A percentile compares a stretch with the other conserved stretches of the same genome.
Evolutionary conservation across 768 basidiomycete species (phyloP).

Genomic region (Pleurotus tuoliensis): DNA sequence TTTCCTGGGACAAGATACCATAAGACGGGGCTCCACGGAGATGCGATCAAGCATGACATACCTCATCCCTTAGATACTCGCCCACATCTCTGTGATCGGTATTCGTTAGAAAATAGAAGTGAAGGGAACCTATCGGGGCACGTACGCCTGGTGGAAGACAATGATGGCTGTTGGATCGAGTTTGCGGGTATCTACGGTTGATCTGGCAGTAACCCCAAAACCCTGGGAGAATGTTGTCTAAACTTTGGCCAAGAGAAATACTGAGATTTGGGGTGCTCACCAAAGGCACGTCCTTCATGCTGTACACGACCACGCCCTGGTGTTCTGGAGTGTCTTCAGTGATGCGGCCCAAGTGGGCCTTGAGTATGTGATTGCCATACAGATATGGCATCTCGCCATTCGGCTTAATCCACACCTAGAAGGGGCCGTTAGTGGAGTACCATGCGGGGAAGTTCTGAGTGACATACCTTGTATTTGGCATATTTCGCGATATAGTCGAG

Average conservation of each 20-base stretch:
- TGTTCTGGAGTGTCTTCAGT: slow-evolving; percentile 99
- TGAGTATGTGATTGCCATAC: slow-evolving; percentile 97
- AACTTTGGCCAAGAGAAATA: neutral
- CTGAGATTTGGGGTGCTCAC: slow-evolving; percentile 39
- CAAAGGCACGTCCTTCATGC: slow-evolving; percentile 92
- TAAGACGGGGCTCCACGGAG: neutral
- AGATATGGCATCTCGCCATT: slow-evolving; percentile 99
- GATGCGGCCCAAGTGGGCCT: slow-evolving; percentile 97
- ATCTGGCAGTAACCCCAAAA: slow-evolving; percentile 95
- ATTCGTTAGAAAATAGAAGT: slow-evolving; percentile 7
- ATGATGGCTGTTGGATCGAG: slow-evolving; percentile 95
- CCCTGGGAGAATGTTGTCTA: slow-evolving; percentile 50
- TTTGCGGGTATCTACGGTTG: slow-evolving; percentile 94
- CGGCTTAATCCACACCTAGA: slow-evolving; percentile 96
- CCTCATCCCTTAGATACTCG: slow-evolving; percentile 97
- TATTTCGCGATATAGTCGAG: slow-evolving; percentile 93
- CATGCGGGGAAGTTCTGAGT: neutral
- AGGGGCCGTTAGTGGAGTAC: neutral
- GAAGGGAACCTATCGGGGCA: slow-evolving; percentile 1
- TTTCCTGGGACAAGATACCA: slow-evolving; percentile 50
- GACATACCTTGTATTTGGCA: slow-evolving; percentile 90
- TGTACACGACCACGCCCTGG: slow-evolving; percentile 95
- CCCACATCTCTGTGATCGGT: slow-evolving; percentile 75
- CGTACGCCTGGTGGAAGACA: slow-evolving; percentile 97
- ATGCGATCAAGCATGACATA: slow-evolving; percentile 25